A percentile compares a stretch with the other conserved stretches of the same genome.
Evolutionary conservation across 106 monocot species (phyloP).

Genomic region (Cymbidium sinense): DNA sequence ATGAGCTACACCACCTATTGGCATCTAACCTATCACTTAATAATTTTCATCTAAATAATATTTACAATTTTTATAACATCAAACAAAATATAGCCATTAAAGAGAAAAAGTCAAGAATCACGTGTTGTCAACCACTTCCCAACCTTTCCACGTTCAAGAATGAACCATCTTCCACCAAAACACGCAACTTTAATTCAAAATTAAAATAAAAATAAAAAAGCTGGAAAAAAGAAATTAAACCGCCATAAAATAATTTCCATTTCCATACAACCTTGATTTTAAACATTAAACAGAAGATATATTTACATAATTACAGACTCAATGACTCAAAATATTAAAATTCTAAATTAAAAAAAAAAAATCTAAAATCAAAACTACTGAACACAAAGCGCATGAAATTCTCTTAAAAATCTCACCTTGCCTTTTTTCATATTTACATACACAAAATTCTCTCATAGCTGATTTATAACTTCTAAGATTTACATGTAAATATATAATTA

Average conservation of each 20-base stretch:
- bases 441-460: neutral
- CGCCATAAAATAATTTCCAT: neutral
- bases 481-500: constrained; percentile 7
- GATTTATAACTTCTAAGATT: neutral
- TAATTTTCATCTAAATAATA: too few species aligned
- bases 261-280: neutral
- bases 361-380: neutral
- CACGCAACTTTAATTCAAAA: neutral
- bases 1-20: too few species aligned
- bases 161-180: neutral
- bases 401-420: neutral
- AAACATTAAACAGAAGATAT: neutral
- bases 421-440: neutral
- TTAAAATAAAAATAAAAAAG: neutral
- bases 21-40: too few species aligned
- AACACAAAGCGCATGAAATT: constrained; percentile 1
- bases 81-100: neutral
- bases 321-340: neutral
- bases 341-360: neutral
- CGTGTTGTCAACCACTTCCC: constrained; percentile 4
- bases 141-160: neutral
- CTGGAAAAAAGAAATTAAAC: neutral
- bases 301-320: constrained; percentile 4
- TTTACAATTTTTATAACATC: too few species aligned
- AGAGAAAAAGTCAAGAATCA: constrained; percentile 4